Base-by-base conservation (phyloP, 768 basidiomycete genomes). In the Amanita pallidorosea region DNA sequence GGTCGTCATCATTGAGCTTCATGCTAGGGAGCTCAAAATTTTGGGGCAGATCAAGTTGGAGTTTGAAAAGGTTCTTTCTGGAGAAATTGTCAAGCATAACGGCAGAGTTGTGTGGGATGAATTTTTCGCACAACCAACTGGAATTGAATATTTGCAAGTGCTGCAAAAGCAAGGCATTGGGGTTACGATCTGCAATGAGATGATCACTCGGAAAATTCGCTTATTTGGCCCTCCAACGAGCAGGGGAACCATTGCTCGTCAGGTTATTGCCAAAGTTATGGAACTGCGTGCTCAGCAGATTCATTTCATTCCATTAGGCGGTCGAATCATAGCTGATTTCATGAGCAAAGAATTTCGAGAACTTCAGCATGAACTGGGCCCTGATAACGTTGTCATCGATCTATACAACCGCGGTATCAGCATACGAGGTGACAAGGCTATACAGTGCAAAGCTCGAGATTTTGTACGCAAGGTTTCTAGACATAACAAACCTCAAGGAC, bases 41-140 rank as follows among this genome's bases (percentile, higher is more conserved):
- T 60, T 90, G 2, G 75, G 76, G 0, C 62, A 61, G 36, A 70
- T 85, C 47, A 88, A 86, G 57, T 60, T 67, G 2, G 71, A 80
- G 54, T 70, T 87, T 18, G 83, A 86, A 58, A 69, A 69, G n/a
- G 66, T 83, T 9, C 58, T 83, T 0, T 74, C 71, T 2, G 86
- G 87, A 1, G 82, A 88, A 55, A 65, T 73, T 2, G 61, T 86
- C 31, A 69, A 64, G 23, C 57, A 74, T 15, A 71, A 78, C 41
- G 77, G 73, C 25, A 73, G 74, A 36, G 64, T 70, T 1, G 65
- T 76, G 7, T 90, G 86, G 86, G 81, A 88, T 53, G 66, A 70
- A 3, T 88, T 77, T 62, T 82, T 90, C 53, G 58, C 59, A 18
- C 55, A 67, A 4, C 52, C 56, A 0, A 63, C 63, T 5, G 84